Percentiles rank a stretch among this genome's conserved stretches.
These are phyloP conservation scores for Fusarium keratoplasticum DNA, from an alignment of 2,329 filamentous ascomycete genomes.

Conservation along the genomic window DNA sequence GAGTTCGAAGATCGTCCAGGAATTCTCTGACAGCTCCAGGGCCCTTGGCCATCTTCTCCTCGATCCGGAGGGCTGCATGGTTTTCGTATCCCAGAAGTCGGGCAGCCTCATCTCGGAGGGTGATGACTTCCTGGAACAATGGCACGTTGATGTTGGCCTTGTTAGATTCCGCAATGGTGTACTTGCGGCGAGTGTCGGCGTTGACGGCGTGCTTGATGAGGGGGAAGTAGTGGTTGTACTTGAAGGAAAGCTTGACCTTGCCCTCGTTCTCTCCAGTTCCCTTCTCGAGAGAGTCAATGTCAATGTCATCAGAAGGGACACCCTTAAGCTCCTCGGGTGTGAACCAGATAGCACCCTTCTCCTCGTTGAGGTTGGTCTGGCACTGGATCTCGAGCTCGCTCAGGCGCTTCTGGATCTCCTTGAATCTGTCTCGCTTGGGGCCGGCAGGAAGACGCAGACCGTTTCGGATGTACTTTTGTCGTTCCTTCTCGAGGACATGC, in stretches of 20 bases:
- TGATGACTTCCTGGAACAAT: conserved; percentile 79
- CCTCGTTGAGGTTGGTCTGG: conserved; percentile 85
- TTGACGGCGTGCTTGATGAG: conserved; percentile 81
- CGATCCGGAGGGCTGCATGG: conserved; percentile 80
- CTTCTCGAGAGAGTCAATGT: conserved; percentile 73
- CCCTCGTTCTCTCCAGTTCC: conserved; percentile 79
- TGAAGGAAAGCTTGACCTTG: conserved; percentile 81
- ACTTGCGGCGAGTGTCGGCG: conserved; percentile 73
- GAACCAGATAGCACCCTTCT: conserved; percentile 85
- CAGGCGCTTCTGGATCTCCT: conserved; percentile 85
- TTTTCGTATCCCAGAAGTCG: conserved; percentile 81
- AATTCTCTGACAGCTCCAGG: conserved; percentile 79
- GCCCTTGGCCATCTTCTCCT: conserved; percentile 88
- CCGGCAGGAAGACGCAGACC: conserved; percentile 79
- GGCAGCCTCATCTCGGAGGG: conserved; percentile 82
- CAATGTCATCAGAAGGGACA: conserved; percentile 77
- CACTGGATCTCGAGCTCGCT: conserved; percentile 80
- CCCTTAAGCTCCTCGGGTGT: conserved; percentile 79
- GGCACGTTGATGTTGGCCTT: conserved; percentile 80
- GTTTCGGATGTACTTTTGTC: conserved; percentile 81
- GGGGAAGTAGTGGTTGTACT: conserved; percentile 85
- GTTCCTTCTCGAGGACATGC: conserved; percentile 81
- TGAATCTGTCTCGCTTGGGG: conserved; percentile 80
- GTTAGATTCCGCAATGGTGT: conserved; percentile 83
- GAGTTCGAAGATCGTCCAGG: conserved; percentile 74